Evolutionary conservation across 2,329 filamentous ascomycete genomes (phyloP).

Genomic region (Akanthomyces uredinophilus): DNA sequence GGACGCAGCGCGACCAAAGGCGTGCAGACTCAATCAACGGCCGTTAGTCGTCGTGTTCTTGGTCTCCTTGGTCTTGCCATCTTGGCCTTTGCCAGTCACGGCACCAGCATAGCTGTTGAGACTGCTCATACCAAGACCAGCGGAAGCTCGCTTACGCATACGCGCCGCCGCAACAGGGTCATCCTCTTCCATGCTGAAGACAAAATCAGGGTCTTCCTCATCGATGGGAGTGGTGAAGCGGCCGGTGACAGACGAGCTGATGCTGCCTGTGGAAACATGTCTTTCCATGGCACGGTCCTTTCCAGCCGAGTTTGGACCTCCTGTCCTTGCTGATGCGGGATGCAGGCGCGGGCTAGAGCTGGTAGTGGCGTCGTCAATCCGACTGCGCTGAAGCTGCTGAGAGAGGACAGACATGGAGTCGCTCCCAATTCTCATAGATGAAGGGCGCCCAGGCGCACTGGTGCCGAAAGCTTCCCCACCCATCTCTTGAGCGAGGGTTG

Average conservation of each 20-base stretch:
- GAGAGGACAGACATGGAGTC: constrained; percentile 55
- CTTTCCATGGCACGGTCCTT: constrained; percentile 45
- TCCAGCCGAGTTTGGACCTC: constrained; percentile 36
- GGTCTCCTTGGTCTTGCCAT: constrained; percentile 25
- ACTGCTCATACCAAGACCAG: constrained; percentile 34
- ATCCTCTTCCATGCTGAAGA: constrained; percentile 62
- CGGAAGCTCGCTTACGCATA: constrained; percentile 45
- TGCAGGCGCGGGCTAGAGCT: constrained; percentile 46
- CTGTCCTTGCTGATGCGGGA: constrained; percentile 41
- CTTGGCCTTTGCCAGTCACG: constrained; percentile 25
- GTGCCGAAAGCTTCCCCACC: constrained; percentile 40
- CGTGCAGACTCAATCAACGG: constrained; percentile 21
- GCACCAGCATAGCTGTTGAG: constrained; percentile 39
- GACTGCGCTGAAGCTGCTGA: constrained; percentile 58
- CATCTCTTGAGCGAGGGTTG: constrained; percentile 52
- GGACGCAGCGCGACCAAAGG: background rate
- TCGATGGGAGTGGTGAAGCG: constrained; percentile 61
- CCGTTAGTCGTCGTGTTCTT: constrained; percentile 24
- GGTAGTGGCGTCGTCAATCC: constrained; percentile 43
- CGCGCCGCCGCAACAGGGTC: constrained; percentile 42
- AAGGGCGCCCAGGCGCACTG: constrained; percentile 36
- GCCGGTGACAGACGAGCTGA: constrained; percentile 48
- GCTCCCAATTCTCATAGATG: constrained; percentile 36
- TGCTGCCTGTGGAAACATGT: constrained; percentile 55
- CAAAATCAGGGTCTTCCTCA: constrained; percentile 58